Percentiles rank a stretch among this genome's conserved stretches.
Evolutionary conservation across 768 basidiomycete species (phyloP).

Genomic region (Lyophyllum shimeji): DNA sequence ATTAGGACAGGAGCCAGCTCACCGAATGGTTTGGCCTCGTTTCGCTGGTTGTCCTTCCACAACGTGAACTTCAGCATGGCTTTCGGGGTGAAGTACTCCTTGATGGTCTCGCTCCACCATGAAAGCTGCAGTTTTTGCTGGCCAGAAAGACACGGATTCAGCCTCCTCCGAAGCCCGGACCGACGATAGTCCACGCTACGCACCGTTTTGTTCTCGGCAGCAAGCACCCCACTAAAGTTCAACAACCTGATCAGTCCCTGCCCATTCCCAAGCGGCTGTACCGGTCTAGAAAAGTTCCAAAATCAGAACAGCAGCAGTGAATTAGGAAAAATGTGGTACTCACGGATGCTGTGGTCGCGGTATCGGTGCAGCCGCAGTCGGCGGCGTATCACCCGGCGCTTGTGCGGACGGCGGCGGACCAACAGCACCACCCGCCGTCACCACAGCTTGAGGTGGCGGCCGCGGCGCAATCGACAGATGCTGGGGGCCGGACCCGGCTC

Average conservation of each 20-base stretch:
- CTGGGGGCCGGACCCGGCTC: constrained; percentile 18
- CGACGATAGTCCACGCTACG: too few relatives aligned
- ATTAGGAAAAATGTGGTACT: not conserved
- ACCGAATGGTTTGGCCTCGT: constrained; percentile 86
- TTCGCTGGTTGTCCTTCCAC: constrained; percentile 83
- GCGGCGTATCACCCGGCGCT: constrained; percentile 20
- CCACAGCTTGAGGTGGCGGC: constrained; percentile 28
- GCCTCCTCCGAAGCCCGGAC: not conserved
- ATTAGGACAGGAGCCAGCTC: constrained; percentile 25
- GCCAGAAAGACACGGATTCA: not conserved
- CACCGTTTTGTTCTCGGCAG: constrained; percentile 50
- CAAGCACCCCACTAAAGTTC: constrained; percentile 68
- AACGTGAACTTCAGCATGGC: constrained; percentile 78
- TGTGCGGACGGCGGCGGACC: constrained; percentile 27
- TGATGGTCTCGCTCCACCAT: constrained; percentile 67
- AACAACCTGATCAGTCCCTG: constrained; percentile 66
- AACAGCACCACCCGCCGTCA: too few relatives aligned
- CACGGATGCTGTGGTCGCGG: constrained; percentile 3
- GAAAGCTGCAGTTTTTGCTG: constrained; percentile 59
- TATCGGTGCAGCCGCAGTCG: constrained; percentile 13
- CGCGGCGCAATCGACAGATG: constrained; percentile 27
- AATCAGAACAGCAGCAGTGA: constrained; percentile 2
- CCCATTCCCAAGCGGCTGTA: constrained; percentile 46
- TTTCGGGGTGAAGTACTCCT: constrained; percentile 68
- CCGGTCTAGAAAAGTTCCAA: constrained; percentile 6